Conservation (phyloP, 106 monocot genomes). For the Posidonia australis region DNA sequence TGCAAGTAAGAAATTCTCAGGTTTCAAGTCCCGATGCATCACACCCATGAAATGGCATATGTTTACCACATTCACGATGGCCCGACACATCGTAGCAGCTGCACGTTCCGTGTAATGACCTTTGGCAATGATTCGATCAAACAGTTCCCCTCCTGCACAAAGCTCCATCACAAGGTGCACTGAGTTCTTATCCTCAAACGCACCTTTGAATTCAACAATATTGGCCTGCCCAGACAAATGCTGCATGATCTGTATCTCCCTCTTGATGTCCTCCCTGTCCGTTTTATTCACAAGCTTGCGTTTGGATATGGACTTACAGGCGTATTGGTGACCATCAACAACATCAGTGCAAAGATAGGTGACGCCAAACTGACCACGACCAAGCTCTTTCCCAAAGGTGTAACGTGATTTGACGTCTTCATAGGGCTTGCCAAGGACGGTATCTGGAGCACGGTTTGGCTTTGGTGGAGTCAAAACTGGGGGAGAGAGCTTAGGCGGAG, state of each 20-base stretch:
- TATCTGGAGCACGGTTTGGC: neutral
- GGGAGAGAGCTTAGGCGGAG: neutral
- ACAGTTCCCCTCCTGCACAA: conserved; percentile 1
- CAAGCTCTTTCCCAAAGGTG: conserved; percentile 9
- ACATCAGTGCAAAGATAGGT: conserved; percentile 11
- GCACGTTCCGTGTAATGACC: no score
- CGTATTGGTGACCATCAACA: neutral
- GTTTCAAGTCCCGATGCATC: no score
- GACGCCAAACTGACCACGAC: conserved; percentile 13
- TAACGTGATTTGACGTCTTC: conserved; percentile 2
- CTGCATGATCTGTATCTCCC: conserved; percentile 17
- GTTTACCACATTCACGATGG: no score
- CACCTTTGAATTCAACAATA: conserved; percentile 12
- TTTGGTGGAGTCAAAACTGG: neutral
- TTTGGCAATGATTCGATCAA: no score
- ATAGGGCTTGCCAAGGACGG: conserved; percentile 8
- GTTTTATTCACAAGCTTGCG: conserved; percentile 3
- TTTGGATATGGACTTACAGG: conserved; percentile 3
- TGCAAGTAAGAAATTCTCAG: no score
- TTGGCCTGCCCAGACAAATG: conserved; percentile 11
- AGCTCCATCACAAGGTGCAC: conserved; percentile 13
- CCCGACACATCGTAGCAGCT: no score
- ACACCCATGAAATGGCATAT: no score
- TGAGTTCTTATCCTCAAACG: conserved; percentile 4
- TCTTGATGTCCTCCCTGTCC: conserved; percentile 11